phyloP scores from a whole-genome alignment of 1,284 basidiomycete species.

The Tylopilus sp. region DNA sequence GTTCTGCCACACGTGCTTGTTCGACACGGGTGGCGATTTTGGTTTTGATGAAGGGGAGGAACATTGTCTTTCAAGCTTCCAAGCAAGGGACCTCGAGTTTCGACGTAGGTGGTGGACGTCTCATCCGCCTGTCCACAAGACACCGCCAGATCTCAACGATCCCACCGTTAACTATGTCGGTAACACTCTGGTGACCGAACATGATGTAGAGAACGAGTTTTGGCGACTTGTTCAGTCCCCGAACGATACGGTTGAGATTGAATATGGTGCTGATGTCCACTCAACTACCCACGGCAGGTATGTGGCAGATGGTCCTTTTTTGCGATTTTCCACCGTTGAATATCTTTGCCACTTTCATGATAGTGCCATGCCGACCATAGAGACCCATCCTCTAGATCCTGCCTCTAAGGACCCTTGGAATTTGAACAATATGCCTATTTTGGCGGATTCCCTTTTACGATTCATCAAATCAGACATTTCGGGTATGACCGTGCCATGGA shows the following conservation, averaged over 20 bases:
- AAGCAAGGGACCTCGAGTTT: slow-evolving; percentile 88
- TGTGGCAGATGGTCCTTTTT: slow-evolving; percentile 24
- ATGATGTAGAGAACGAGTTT: slow-evolving; percentile 93
- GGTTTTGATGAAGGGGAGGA: slow-evolving; percentile 99
- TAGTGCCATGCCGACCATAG: slow-evolving; percentile 93
- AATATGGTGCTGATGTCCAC: slow-evolving; percentile 98
- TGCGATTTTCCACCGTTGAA: slow-evolving; percentile 33
- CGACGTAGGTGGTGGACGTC: slow-evolving; percentile 83
- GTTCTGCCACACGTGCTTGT: slow-evolving; percentile 93
- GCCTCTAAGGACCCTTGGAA: slow-evolving; percentile 97
- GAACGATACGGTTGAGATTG: slow-evolving; percentile 93
- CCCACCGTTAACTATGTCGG: slow-evolving; percentile 61
- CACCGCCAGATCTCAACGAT: slow-evolving; percentile 41
- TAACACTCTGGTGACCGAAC: slow-evolving; percentile 73
- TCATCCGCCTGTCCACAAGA: slow-evolving; percentile 56
- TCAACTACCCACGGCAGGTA: slow-evolving; percentile 97
- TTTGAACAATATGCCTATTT: slow-evolving; percentile 93
- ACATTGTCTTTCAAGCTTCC: slow-evolving; percentile 90
- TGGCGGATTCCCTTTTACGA: slow-evolving; percentile 81
- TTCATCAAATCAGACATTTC: slow-evolving; percentile 99
- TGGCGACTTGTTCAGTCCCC: slow-evolving; percentile 93
- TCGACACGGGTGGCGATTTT: slow-evolving; percentile 95
- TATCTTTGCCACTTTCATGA: slow-evolving; percentile 14
- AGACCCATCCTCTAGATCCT: slow-evolving; percentile 84
- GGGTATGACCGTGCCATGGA: slow-evolving; percentile 99